Conservation (phyloP, 805 yeast genomes). For the Candida arabinofermentans region DNA sequence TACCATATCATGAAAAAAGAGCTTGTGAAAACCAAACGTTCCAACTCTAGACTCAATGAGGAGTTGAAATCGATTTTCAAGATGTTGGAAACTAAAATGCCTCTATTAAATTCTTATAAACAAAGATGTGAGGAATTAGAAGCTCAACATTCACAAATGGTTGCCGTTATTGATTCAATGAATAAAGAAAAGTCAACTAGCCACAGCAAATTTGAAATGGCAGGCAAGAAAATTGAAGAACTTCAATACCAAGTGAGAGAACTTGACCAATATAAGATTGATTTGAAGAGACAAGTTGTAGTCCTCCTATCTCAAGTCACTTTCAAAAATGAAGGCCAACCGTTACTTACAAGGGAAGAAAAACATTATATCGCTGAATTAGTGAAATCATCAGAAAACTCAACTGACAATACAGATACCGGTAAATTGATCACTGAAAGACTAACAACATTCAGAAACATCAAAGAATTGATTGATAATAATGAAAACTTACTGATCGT, state of each 20-base stretch:
- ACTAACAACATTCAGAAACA: constrained; percentile 62
- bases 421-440: constrained; percentile 69
- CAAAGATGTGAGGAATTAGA: constrained; percentile 55
- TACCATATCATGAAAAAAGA: constrained; percentile 61
- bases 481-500: constrained; percentile 69
- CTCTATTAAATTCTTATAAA: constrained; percentile 65
- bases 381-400: constrained; percentile 27
- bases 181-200: constrained; percentile 38
- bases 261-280: constrained; percentile 56
- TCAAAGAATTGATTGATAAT: constrained; percentile 65
- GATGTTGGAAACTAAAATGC: constrained; percentile 77
- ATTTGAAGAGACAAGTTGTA: constrained; percentile 81
- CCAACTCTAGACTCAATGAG: constrained; percentile 63
- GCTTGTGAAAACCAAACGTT: constrained; percentile 62
- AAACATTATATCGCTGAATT: constrained; percentile 58
- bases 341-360: constrained; percentile 64
- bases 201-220: constrained; percentile 16
- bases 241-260: constrained; percentile 43
- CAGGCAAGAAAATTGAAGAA: constrained; percentile 35
- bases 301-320: constrained; percentile 63
- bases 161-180: constrained; percentile 50
- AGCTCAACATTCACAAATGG: constrained; percentile 50
- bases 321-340: constrained; percentile 50
- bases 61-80: constrained; percentile 69
- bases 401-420: constrained; percentile 52